Base-by-base conservation (phyloP, 176 grass and related monocot species). In the Lolium rigidum region DNA sequence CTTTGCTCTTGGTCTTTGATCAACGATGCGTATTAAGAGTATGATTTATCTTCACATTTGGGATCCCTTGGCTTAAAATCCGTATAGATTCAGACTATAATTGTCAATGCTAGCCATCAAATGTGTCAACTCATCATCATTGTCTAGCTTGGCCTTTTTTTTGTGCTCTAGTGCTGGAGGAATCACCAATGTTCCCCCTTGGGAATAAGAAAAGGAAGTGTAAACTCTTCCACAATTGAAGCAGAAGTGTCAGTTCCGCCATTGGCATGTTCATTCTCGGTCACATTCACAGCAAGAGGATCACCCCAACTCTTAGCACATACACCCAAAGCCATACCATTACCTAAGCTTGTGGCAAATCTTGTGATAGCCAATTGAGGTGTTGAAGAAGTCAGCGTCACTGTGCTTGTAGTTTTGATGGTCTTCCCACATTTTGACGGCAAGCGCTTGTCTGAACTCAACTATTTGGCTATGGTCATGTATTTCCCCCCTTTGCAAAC, bases 21-120 rank as follows among this genome's bases (percentile, higher is more conserved):
- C 41, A 43, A 43, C 41, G 41, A 35, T 35, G 41, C 41, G 5
- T 43, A 43, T 43, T 43, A 43, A 43, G 41, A 43, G 41, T 43
- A 43, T 43, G 41, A 43, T 43, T 43, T 43, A 43, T 43, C 41
- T 43, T 43, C 41, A 6, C 41, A 35, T 7, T 7, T 43, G 41
- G 41, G 41, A 6, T 43, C 41, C 41, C 41, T 43, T 43, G 41
- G 41, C 41, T 43, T 43, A 43, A 43, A 43, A 6, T 43, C 41
- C 7, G 41, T 43, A 43, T 7, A 43, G 41, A 3, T 43, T 43
- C 41, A 1, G 41, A 61, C 22, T 10, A 26, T 10, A 12, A 63
- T 76, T 55, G 20, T 76, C 74, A 76, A 76, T 49, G 74, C 25
- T 55, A 52, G 74, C 28, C 74, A 76, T 76, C 74, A 76, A 76